Conservation (phyloP, 768 basidiomycete genomes). For the Jaapia argillacea region DNA sequence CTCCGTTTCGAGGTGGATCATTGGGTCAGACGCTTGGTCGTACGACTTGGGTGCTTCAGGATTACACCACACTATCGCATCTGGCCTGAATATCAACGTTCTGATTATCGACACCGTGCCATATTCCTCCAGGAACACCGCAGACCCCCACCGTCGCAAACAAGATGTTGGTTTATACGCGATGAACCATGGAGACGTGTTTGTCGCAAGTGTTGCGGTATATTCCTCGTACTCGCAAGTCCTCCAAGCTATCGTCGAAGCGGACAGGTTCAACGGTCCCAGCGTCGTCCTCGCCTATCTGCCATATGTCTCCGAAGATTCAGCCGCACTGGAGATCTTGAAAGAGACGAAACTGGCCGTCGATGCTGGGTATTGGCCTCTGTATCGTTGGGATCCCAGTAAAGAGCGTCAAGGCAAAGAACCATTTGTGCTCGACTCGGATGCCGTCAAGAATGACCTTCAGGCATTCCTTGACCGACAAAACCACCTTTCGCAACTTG, state of each 20-base stretch:
- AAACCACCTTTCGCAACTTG: constrained; percentile 93
- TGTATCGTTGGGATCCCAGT: constrained; percentile 95
- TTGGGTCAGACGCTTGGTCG: constrained; percentile 97
- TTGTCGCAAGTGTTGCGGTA: constrained; percentile 90
- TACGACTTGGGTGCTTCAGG: constrained; percentile 95
- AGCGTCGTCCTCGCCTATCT: constrained; percentile 91
- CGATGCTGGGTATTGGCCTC: constrained; percentile 94
- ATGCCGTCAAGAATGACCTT: constrained; percentile 88
- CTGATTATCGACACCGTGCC: constrained; percentile 91
- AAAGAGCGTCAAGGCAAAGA: constrained; percentile 69
- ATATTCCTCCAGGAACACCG: constrained; percentile 67
- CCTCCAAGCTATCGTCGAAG: constrained; percentile 83
- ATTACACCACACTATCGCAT: constrained; percentile 89
- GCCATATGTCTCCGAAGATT: constrained; percentile 72
- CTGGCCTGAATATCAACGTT: constrained; percentile 86
- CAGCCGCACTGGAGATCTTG: constrained; percentile 79
- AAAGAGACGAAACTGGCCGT: constrained; percentile 97
- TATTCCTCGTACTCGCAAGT: constrained; percentile 95
- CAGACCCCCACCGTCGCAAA: constrained; percentile 71
- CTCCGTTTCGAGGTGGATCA: constrained; percentile 83
- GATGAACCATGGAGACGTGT: constrained; percentile 96
- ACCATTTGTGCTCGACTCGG: constrained; percentile 88
- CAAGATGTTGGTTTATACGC: constrained; percentile 97
- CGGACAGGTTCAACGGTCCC: constrained; percentile 83
- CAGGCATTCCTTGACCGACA: constrained; percentile 91